Conservation (phyloP, 1,139 yeast species). For the Yamadazyma aaseri region DNA sequence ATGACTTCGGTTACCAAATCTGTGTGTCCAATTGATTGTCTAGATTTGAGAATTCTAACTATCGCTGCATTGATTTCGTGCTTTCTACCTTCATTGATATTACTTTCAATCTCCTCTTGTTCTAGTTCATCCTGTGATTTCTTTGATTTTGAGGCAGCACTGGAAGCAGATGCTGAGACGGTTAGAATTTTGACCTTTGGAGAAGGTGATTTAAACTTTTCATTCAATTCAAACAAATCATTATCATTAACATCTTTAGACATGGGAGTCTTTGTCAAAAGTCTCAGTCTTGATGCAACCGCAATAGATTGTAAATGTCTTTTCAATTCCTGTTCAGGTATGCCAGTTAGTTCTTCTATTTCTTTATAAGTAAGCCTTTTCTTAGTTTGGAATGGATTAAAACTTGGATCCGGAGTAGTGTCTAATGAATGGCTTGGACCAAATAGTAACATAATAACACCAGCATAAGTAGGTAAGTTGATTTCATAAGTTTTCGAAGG, state of each 20-base stretch:
- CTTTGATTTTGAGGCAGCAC: conserved; percentile 16
- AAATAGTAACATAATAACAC: conserved; percentile 72
- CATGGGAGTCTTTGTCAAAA: conserved; percentile 72
- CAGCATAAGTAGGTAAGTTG: conserved; percentile 79
- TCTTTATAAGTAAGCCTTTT: conserved; percentile 51
- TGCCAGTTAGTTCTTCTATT: conserved; percentile 63
- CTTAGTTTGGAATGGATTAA: conserved; percentile 44
- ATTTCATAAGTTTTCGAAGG: conserved; percentile 74
- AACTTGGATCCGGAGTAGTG: conserved; percentile 21
- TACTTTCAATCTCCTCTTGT: conserved; percentile 32
- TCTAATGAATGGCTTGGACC: conserved; percentile 31
- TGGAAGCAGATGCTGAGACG: conserved; percentile 47
- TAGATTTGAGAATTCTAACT: conserved; percentile 81
- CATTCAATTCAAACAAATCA: conserved; percentile 71
- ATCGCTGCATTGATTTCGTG: conserved; percentile 83
- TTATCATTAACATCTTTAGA: conserved; percentile 62
- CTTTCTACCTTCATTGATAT: conserved; percentile 45
- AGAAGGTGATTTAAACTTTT: conserved; percentile 67
- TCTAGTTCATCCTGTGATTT: conserved; percentile 39
- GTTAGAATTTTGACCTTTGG: conserved; percentile 77
- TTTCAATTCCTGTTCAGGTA: conserved; percentile 69
- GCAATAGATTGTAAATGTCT: conserved; percentile 84
- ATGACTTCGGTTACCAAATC: conserved; percentile 67
- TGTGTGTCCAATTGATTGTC: conserved; percentile 61
- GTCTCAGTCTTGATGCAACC: conserved; percentile 77